A percentile compares a stretch with the other conserved stretches of the same genome.
Conservation (phyloP, 1,284 basidiomycete species). For the Phlebopus sp. region DNA sequence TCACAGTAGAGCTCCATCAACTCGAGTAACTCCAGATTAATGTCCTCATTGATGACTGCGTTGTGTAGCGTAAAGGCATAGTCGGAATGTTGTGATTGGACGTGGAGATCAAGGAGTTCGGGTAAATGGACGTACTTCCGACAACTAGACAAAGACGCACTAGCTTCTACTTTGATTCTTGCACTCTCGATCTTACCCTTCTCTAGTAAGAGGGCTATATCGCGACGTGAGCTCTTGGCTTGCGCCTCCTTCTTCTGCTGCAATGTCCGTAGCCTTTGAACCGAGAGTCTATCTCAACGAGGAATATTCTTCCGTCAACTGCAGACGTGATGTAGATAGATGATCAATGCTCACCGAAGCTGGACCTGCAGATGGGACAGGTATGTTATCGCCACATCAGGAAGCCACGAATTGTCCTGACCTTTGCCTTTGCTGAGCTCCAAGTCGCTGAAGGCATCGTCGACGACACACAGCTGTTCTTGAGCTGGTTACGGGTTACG, state of each 20-base stretch:
- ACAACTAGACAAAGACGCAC: slow-evolving; percentile 40
- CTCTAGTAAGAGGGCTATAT: slow-evolving; percentile 78
- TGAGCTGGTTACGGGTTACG: background rate
- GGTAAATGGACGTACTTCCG: slow-evolving; percentile 1
- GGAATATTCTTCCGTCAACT: slow-evolving; percentile 3
- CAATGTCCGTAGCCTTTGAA: slow-evolving; percentile 85
- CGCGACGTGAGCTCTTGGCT: slow-evolving; percentile 78
- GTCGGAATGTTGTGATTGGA: slow-evolving; percentile 5
- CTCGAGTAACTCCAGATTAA: slow-evolving; percentile 84
- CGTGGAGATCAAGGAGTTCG: background rate
- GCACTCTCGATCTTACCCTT: slow-evolving; percentile 81
- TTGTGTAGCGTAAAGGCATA: background rate
- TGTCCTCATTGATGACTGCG: slow-evolving; percentile 81
- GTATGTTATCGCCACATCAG: slow-evolving; percentile 4
- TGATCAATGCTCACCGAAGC: slow-evolving; percentile 48
- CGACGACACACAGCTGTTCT: background rate
- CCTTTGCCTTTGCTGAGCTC: slow-evolving; percentile 75
- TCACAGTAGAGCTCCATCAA: slow-evolving; percentile 93
- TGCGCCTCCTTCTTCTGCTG: slow-evolving; percentile 94
- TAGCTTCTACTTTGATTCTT: slow-evolving; percentile 77
- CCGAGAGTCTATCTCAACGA: slow-evolving; percentile 64
- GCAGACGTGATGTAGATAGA: background rate
- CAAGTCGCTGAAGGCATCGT: slow-evolving; percentile 53
- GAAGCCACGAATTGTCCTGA: slow-evolving; percentile 18
- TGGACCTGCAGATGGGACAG: slow-evolving; percentile 48